phyloP scores from a whole-genome alignment of 345 rosid species.

The Lagerstroemia speciosa region DNA sequence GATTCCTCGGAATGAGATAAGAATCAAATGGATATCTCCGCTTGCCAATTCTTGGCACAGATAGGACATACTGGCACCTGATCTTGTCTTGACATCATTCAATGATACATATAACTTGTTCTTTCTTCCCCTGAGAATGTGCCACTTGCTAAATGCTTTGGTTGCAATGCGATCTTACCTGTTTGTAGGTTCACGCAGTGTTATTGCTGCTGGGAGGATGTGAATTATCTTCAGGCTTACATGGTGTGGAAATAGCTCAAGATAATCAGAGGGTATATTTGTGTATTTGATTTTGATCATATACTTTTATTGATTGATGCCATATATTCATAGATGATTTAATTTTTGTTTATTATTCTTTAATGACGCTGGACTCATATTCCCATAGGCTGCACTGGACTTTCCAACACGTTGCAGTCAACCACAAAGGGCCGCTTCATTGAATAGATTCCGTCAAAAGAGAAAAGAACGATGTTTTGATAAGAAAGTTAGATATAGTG shows the following conservation, averaged over 20 bases:
- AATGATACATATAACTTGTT: too few relatives aligned
- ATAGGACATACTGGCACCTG: too few relatives aligned
- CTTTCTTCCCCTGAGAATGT: too few relatives aligned
- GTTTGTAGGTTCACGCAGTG: slow-evolving; percentile 32
- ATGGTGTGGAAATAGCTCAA: slow-evolving; percentile 18
- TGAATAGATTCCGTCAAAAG: slow-evolving; percentile 35
- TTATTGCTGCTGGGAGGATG: slow-evolving; percentile 31
- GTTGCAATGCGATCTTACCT: background rate
- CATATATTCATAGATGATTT: background rate
- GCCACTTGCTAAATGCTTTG: background rate
- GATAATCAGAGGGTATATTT: slow-evolving; percentile 25
- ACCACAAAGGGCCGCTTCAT: slow-evolving; percentile 37
- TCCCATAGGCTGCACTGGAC: slow-evolving; percentile 8
- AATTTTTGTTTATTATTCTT: background rate
- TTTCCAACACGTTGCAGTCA: slow-evolving; percentile 24
- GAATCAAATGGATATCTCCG: background rate
- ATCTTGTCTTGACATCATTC: too few relatives aligned
- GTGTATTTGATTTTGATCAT: background rate
- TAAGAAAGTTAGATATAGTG: slow-evolving; percentile 39
- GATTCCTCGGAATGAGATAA: background rate
- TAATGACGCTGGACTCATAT: background rate
- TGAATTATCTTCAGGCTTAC: slow-evolving; percentile 23
- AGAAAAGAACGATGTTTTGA: slow-evolving; percentile 38
- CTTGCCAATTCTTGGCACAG: background rate
- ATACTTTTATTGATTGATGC: background rate